A percentile compares a stretch with the other conserved stretches of the same genome.
Conservation (phyloP, 139 green algal genomes). For the Chlamydomonas asymmetrica region DNA sequence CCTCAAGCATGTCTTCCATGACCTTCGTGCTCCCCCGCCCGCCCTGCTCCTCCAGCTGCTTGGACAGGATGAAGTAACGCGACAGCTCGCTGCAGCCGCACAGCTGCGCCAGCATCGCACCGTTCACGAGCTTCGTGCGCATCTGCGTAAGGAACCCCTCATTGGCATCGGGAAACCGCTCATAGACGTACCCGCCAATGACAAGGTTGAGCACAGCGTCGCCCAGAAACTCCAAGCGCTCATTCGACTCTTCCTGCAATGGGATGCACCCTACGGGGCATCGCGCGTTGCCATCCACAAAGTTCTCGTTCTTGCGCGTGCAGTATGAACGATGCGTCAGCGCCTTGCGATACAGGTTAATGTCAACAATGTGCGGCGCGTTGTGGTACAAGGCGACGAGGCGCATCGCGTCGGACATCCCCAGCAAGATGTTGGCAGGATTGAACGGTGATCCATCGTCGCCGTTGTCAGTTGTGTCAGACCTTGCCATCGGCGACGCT, state of each 20-base stretch:
- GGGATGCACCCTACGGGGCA: neutral
- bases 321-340: constrained; percentile 17
- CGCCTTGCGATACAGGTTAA: neutral
- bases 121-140: constrained; percentile 33
- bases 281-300: neutral
- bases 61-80: neutral
- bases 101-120: constrained; percentile 1
- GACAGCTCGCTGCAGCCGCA: neutral
- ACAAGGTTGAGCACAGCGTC: constrained; percentile 15
- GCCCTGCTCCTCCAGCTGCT: neutral
- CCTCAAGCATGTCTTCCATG: constrained; percentile 24
- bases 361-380: too few relatives aligned
- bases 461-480: too few relatives aligned
- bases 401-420: too few relatives aligned
- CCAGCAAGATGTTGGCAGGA: too few relatives aligned
- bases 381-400: too few relatives aligned
- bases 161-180: constrained; percentile 9
- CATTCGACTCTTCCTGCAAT: constrained; percentile 4
- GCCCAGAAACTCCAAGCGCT: constrained; percentile 29
- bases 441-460: too few relatives aligned
- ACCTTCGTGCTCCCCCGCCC: neutral
- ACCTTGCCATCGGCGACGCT: too few relatives aligned
- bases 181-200: constrained; percentile 12
- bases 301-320: constrained; percentile 17
- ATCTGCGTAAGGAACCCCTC: constrained; percentile 35